Base-by-base conservation (phyloP, 345 rosid genomes). In the Eutrema japonicum region DNA sequence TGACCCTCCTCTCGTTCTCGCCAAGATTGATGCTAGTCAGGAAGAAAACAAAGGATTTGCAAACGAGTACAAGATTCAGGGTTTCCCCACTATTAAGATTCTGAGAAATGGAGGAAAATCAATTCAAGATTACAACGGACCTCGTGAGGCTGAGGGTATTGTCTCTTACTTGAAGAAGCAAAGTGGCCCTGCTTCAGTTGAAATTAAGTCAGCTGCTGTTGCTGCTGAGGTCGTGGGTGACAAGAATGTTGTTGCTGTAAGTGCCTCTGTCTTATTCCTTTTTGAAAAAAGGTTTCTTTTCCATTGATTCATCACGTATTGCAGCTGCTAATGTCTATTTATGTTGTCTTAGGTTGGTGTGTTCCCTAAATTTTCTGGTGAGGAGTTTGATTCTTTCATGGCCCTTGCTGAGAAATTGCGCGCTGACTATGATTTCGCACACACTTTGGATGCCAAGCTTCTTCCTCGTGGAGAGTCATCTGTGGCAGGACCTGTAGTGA, bases 101-200 rank as follows among this genome's bases (percentile, higher is more conserved):
- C 59, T 95, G 63, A 87, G 98, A 77, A 84, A 90, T 51, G 94
- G 94, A 67, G 98, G 99, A 6, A 90, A 90, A 66, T 27, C 47
- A 11, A 36, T 80, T 83, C 97, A 92, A 75, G 98, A 95, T 2
- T 95, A 87, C 80, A 92, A 95, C 33, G 99, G 99, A 32, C 99
- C 99, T 64, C 96, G 98, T 5, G 92, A 95, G 2, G 99, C 98
- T 1, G 91, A 86, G 0, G 99, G 98, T 48, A 95, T 95, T 48
- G 89, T 83, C 52, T 80, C 78, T 56, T 95, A 90, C 66, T 68
- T 95, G 77, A 92, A 90, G 85, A 90, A 85, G 78, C 98, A 90
- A 71, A 90, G 87, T 46, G 99, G 99, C 5, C 98, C 98, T 75
- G 89, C 99, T 74, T 95, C 98, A 18, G 78, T 66, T 61, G 94